Conservation (phyloP, 768 basidiomycete species). For the Crepidotus variabilis region DNA sequence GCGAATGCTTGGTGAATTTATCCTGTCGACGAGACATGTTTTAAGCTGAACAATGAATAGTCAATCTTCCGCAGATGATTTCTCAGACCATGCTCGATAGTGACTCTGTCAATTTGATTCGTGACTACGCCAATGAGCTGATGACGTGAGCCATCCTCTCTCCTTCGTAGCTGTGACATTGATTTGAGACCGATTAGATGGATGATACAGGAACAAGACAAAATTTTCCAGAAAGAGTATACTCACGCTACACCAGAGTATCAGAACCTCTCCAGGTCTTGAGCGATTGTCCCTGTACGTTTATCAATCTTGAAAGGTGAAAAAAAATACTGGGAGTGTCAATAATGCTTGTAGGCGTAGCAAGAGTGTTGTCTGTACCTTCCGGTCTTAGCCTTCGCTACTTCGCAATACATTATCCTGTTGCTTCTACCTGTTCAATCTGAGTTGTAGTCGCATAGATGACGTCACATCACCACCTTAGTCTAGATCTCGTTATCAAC, state of each 20-base stretch:
- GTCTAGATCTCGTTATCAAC: not conserved
- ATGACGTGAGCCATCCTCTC: conserved; percentile 50
- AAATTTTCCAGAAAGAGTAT: conserved; percentile 77
- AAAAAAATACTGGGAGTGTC: too few species aligned
- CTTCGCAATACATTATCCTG: too few species aligned
- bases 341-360: too few species aligned
- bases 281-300: conserved; percentile 4
- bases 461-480: not conserved
- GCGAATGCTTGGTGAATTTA: conserved; percentile 77
- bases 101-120: conserved; percentile 76
- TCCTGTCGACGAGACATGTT: not conserved
- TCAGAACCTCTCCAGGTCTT: conserved; percentile 80
- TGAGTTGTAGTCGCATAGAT: not conserved
- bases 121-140: conserved; percentile 89
- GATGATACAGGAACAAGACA: conserved; percentile 71
- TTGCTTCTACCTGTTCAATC: too few species aligned
- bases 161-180: not conserved
- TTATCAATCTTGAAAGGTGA: not conserved
- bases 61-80: conserved; percentile 90
- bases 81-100: conserved; percentile 86
- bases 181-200: conserved; percentile 44
- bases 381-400: too few species aligned
- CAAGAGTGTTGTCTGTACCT: too few species aligned
- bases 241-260: conserved; percentile 73
- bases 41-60: conserved; percentile 33